These are phyloP conservation scores for Chenopodium suecicum DNA, from an alignment of 148 eudicot species.

Conservation along the genomic window DNA sequence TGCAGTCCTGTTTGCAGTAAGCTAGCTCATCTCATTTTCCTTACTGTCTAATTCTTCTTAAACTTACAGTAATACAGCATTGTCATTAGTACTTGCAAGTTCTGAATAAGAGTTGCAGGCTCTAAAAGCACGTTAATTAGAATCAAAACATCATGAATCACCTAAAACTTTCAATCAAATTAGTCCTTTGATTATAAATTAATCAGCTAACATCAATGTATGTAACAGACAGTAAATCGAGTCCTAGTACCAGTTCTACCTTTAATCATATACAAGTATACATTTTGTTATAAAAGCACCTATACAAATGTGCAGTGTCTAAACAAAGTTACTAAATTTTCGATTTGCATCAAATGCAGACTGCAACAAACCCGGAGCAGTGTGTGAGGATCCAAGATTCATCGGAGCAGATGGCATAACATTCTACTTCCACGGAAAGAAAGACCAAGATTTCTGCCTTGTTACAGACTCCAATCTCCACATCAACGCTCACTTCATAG, in stretches of 20 bases:
- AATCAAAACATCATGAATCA: not conserved
- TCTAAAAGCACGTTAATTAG: not conserved
- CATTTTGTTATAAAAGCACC: too few species aligned
- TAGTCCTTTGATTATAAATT: not conserved
- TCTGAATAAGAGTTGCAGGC: too few species aligned
- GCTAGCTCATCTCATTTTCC: constrained; percentile 20
- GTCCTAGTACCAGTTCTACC: too few species aligned
- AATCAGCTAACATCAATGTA: not conserved
- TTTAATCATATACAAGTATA: too few species aligned
- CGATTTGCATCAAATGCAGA: constrained; percentile 23
- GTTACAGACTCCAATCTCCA: constrained; percentile 63
- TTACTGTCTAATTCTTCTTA: not conserved
- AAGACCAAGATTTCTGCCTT: constrained; percentile 60
- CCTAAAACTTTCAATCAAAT: not conserved
- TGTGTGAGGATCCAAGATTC: constrained; percentile 62
- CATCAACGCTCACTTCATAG: constrained; percentile 72
- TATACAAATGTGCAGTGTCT: too few species aligned
- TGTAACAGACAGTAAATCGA: too few species aligned
- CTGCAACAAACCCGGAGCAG: constrained; percentile 67
- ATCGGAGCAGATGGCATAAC: constrained; percentile 57
- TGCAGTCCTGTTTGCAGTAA: constrained; percentile 56
- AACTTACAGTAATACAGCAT: not conserved
- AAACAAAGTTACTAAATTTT: not conserved
- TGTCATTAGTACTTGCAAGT: not conserved
- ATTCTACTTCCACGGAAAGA: constrained; percentile 68